Percentiles rank a stretch among this genome's conserved stretches.
phyloP scores from a whole-genome alignment of 1,284 basidiomycete species.

The Naganishia liquefaciens region DNA sequence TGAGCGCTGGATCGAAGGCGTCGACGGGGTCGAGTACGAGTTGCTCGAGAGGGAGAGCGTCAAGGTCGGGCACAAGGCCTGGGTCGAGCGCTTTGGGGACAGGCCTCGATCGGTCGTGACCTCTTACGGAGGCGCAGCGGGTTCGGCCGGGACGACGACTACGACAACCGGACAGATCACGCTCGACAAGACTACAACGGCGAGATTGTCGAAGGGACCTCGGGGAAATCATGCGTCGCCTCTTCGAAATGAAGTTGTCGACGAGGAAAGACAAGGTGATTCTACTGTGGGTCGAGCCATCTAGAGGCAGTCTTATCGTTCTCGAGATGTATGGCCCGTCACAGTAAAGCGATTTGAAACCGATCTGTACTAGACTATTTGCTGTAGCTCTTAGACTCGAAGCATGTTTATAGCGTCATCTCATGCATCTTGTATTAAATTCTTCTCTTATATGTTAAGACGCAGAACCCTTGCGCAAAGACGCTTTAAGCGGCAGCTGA shows the following conservation, averaged over 20 bases:
- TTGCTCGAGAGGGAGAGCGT: conserved; percentile 30
- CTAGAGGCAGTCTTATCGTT: neutral
- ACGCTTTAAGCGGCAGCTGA: neutral
- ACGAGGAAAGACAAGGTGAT: conserved; percentile 3
- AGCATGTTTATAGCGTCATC: conserved; percentile 5
- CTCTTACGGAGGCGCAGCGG: neutral
- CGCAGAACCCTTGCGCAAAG: neutral
- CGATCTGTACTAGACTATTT: neutral
- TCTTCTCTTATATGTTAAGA: neutral
- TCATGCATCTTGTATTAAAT: neutral
- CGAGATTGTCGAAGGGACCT: neutral
- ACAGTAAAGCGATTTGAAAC: conserved; percentile 4
- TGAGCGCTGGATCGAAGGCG: conserved; percentile 33
- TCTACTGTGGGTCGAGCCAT: conserved; percentile 9
- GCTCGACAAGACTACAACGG: conserved; percentile 15
- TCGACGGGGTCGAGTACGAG: conserved; percentile 31
- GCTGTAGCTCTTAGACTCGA: conserved; percentile 19
- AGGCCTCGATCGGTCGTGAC: conserved; percentile 4
- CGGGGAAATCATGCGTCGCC: conserved; percentile 16
- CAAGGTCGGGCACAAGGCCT: conserved; percentile 26
- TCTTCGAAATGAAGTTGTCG: conserved; percentile 18
- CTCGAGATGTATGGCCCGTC: neutral
- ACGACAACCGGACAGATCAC: conserved; percentile 15
- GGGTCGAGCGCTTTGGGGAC: conserved; percentile 30
- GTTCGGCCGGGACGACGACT: conserved; percentile 1